Evolutionary conservation across 768 basidiomycete genomes (phyloP), one percentile per base, ranked within the genome.

Genomic region (Amyloporia xantha): DNA sequence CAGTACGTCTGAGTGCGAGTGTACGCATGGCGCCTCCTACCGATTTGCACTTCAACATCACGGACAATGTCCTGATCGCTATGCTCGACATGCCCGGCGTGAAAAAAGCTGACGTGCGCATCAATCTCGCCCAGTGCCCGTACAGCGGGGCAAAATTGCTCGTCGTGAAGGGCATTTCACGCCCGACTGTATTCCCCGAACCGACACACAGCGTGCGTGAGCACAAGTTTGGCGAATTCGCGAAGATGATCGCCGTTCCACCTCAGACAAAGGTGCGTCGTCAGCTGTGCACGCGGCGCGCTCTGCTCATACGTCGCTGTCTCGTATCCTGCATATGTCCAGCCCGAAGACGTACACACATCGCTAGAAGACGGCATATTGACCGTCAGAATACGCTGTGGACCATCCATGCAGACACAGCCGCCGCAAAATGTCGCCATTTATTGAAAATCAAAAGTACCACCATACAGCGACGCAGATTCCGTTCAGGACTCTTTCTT

Each of bases 81-180:
- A 71, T 79, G 66, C 74, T 86, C 59, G 84, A 87, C 65, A 68
- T 87, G 25, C 86, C 86, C 3, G 86, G 86, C 37, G 69, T 86
- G 60, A 75, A 73, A 59, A 76, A 70, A 53, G 62, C 63, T 53
- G 79, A 85, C 57, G 56, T 88, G 45, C 74, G 66, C 51, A 70
- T 87, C 66, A 73, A 71, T 43, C 72, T 89, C 48, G 74, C 76
- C 43, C 80, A 76, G 52, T 80, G 79, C 59, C 62, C 71, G 48
- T 76, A 78, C 68, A 86, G 79, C 54, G 72, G 78, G 52, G 73
- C 78, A 52, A 81, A 73, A 59, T 80, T 83, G 58, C 67, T 88
- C 55, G 74, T 71, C 42, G 71, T 88, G 47, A 62, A 68, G 19
- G 85, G 82, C 33, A 59, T 63, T 55, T 67, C 64, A 41, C 56